Base-by-base conservation (phyloP, 768 basidiomycete species). In the Lactarius pseudohatsudake region DNA sequence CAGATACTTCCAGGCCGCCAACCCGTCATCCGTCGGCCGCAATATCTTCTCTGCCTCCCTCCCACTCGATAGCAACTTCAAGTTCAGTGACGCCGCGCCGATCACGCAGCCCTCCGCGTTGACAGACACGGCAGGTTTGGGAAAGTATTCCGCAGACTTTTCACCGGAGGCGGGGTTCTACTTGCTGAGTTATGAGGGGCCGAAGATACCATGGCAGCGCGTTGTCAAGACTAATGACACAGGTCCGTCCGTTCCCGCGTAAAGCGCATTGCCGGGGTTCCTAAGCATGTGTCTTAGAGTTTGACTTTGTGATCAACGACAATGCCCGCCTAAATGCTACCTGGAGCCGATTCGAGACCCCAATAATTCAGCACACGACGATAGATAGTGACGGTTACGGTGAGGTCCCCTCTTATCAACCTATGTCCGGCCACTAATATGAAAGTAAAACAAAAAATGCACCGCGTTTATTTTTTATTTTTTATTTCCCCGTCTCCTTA, bases 1-100 rank as follows among this genome's bases (percentile, higher is more conserved):
- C 73, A 96, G 94, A 50, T 98, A 97, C 78, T 96, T 96, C 77
- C 80, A 87, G 72, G 94, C 92, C 15, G 91, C 96, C 9, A 88
- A 86, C 65, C 90, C 94, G 15, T 86, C 87, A 0, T 91, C 92
- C 5, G 87, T 85, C 16, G 87, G 93, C 71, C 86, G 96, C 26
- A 91, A 96, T 73, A 75, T 99, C 41, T 97, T 89, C 76, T 87
- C 91, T 7, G 84, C 91, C 8, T 78, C 86, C 3, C 78, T 98
- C n/a, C 89, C 94, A 9, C 78, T 78, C 61, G 74, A 75, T 54
- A 75, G 80, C 1, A 60, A 75, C 8, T 72, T 66, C 38, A 63
- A 71, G 26, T 68, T 60, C 40, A 64, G 65, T 32, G 65, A 72
- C n/a, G 59, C 63, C 9, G 73, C 43, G 5, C 66, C 78, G 58